Evolutionary conservation across 1,139 yeast genomes (phyloP), one percentile per base, ranked within the genome.

Genomic region (Candida sp.): DNA sequence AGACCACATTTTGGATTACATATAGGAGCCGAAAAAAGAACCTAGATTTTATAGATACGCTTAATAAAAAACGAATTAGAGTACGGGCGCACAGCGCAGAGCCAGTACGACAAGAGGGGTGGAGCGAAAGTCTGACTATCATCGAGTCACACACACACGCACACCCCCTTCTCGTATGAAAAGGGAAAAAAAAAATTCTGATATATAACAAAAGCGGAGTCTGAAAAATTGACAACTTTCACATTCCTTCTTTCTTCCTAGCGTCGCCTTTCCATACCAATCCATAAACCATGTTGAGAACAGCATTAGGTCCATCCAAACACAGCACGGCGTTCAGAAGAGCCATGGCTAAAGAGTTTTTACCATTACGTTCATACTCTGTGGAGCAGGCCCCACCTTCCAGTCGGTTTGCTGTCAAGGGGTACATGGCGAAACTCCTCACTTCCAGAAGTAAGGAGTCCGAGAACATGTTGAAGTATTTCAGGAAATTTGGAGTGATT

Each of bases 381-480:
- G 42, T 55, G 28, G 50, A 39, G 25, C 48, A 45, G 37, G 47
- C 9, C 11, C 31, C 50, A 33, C 17, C 42, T 27, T 35, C 46
- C 11, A 48, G 39, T 40, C 39, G 46, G 7, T 47, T 46, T 31
- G 22, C 48, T 3, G 44, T 52, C 17, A 52, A 52, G 42, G 48
- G 42, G 11, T 52, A 41, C 26, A 30, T 48, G 33, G 66, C 69
- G 51, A 63, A 63, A 46, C 65, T 74, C 17, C 77, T 73, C 6
- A 72, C 70, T 45, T 80, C 74, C 44, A 63, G 63, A 28, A 59
- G 76, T n/a, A 53, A 55, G 31, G 75, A 68, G 46, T 67, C 79
- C 3, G 60, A 66, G 44, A 61, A 57, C 28, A 65, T 74, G 3
- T 58, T 77, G 48, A 68, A 63, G 49, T 53, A 59, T 9, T 58